phyloP scores from a whole-genome alignment of 2,329 filamentous ascomycete genomes.

The Calonectria pteridis region DNA sequence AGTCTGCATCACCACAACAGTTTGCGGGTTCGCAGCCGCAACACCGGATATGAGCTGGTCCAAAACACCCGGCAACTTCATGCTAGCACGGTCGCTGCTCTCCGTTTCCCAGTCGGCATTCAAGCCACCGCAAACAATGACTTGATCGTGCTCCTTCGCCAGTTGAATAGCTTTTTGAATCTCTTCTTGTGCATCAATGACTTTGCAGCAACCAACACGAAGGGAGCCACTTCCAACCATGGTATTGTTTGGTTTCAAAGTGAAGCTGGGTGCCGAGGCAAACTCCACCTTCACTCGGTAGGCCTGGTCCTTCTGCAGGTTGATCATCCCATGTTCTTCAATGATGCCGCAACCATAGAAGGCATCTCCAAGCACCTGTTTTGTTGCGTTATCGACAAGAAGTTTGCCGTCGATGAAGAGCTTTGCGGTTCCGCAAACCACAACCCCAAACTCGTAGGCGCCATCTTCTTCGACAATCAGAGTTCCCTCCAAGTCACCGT shows the following conservation, averaged over 20 bases:
- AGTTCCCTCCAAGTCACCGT: conserved; percentile 36
- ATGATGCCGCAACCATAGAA: conserved; percentile 51
- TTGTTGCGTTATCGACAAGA: conserved; percentile 46
- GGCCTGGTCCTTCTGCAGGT: conserved; percentile 18
- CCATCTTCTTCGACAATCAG: conserved; percentile 33
- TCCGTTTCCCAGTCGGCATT: conserved; percentile 5
- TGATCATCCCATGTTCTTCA: conserved; percentile 41
- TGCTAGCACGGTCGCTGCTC: background rate
- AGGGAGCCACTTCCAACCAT: conserved; percentile 3
- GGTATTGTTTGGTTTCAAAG: background rate
- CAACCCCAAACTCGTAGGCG: conserved; percentile 48
- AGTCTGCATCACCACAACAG: background rate
- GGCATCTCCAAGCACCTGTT: conserved; percentile 47
- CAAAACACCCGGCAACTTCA: background rate
- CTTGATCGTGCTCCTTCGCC: background rate
- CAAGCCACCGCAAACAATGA: background rate
- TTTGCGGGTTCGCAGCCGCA: background rate
- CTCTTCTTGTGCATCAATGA: background rate
- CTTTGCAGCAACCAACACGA: background rate
- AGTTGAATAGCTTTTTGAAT: background rate
- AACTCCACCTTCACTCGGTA: conserved; percentile 28
- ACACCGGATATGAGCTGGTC: background rate
- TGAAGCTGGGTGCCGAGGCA: conserved; percentile 6
- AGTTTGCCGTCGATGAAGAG: conserved; percentile 49
- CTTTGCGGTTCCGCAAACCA: conserved; percentile 47